Conservation (phyloP, 2,329 filamentous ascomycete genomes). For the Hypoxylon sp. region DNA sequence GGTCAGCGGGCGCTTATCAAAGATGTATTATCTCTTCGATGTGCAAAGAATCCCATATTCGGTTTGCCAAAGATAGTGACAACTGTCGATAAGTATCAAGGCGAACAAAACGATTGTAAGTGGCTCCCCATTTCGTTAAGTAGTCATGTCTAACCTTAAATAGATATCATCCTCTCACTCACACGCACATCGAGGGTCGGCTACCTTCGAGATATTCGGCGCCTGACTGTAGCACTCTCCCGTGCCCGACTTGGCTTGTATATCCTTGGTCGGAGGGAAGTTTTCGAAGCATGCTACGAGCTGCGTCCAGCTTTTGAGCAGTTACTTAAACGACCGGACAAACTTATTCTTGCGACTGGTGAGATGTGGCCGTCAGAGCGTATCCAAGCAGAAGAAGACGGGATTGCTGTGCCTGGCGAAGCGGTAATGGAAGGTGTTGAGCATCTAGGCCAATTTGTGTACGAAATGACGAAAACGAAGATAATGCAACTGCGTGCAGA, state of each 20-base stretch:
- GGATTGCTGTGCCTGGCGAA: constrained; percentile 67
- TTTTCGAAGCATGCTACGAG: constrained; percentile 92
- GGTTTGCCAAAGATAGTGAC: constrained; percentile 90
- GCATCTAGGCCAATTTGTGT: constrained; percentile 96
- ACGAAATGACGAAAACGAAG: constrained; percentile 86
- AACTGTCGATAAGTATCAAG: constrained; percentile 98
- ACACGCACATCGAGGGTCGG: constrained; percentile 90
- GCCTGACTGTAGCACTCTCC: constrained; percentile 93
- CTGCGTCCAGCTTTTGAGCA: constrained; percentile 87
- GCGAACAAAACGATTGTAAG: constrained; percentile 98
- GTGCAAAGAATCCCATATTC: constrained; percentile 86
- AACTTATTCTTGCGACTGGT: constrained; percentile 83
- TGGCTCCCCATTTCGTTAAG: constrained; percentile 49
- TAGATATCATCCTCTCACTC: constrained; percentile 93
- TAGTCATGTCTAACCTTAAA: constrained; percentile 16
- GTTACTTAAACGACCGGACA: constrained; percentile 83
- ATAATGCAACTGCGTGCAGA: constrained; percentile 65
- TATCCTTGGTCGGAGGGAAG: constrained; percentile 86
- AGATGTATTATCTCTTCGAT: constrained; percentile 88
- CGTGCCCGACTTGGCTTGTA: constrained; percentile 93
- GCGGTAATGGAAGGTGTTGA: constrained; percentile 91
- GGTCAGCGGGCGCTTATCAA: constrained; percentile 90
- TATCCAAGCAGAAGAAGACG: constrained; percentile 61
- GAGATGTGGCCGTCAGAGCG: constrained; percentile 86
- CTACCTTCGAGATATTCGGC: constrained; percentile 92